phyloP scores from a whole-genome alignment of 768 basidiomycete genomes.

The Scleroderma citrinum region DNA sequence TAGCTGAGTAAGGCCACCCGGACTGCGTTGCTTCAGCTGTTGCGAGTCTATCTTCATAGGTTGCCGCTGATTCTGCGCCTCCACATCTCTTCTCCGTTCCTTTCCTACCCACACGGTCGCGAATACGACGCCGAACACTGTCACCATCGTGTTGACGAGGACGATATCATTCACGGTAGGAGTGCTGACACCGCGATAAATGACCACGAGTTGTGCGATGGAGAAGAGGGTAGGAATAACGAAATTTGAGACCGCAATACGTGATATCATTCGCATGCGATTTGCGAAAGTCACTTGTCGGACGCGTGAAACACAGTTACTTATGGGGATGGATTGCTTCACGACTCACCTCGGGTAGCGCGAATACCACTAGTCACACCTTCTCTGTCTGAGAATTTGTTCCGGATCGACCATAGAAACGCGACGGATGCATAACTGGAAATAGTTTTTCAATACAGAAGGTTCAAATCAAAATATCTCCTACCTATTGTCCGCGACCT shows the following conservation, averaged over 20 bases:
- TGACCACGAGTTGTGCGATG: conserved; percentile 24
- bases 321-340: background rate
- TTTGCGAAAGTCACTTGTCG: conserved; percentile 16
- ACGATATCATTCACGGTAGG: conserved; percentile 21
- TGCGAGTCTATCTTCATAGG: background rate
- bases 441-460: background rate
- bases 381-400: conserved; percentile 2
- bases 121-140: conserved; percentile 29
- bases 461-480: background rate
- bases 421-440: conserved; percentile 20
- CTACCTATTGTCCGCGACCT: conserved; percentile 26
- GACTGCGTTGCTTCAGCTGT: background rate
- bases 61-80: background rate
- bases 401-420: conserved; percentile 25
- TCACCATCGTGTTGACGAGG: conserved; percentile 25
- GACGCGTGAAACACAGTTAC: background rate
- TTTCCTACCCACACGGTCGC: conserved; percentile 25
- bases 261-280: conserved; percentile 22
- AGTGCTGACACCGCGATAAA: conserved; percentile 20
- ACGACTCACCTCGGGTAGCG: background rate
- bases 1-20: background rate
- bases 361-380: conserved; percentile 1
- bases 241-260: conserved; percentile 29
- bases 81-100: background rate
- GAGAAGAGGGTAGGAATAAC: conserved; percentile 27